phyloP scores from a whole-genome alignment of 2,329 filamentous ascomycete species.

The Botrytis fragariae region DNA sequence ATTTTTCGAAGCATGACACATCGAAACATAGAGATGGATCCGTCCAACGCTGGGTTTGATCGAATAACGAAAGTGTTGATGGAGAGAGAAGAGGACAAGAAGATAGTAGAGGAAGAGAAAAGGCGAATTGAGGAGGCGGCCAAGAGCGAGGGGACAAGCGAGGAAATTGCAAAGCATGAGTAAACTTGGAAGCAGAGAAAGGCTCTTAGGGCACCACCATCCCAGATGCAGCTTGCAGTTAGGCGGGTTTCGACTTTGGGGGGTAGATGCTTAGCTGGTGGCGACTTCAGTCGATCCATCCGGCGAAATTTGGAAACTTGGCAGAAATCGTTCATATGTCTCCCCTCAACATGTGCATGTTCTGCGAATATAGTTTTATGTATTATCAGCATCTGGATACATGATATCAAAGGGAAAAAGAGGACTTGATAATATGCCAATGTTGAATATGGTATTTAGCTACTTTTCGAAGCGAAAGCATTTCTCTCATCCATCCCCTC shows the following conservation, averaged over 20 bases:
- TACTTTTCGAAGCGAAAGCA: no score
- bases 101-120: not conserved
- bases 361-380: no score
- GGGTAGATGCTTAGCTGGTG: no score
- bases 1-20: not conserved
- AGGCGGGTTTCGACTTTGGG: not conserved
- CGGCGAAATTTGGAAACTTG: no score
- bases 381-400: not conserved
- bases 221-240: not conserved
- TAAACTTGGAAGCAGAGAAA: not conserved
- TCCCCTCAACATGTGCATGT: no score
- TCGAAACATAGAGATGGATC: not conserved
- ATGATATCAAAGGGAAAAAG: not conserved
- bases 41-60: not conserved
- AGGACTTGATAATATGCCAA: not conserved
- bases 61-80: fast-evolving
- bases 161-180: not conserved
- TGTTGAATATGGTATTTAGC: no score
- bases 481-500: no score
- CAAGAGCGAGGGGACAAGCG: not conserved
- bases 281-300: no score
- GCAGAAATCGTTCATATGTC: no score
- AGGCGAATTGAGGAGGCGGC: not conserved
- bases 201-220: not conserved
- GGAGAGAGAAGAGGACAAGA: not conserved